A percentile compares a stretch with the other conserved stretches of the same genome.
Evolutionary conservation across 2,329 filamentous ascomycete genomes (phyloP).

Genomic region (Dothistroma pini): DNA sequence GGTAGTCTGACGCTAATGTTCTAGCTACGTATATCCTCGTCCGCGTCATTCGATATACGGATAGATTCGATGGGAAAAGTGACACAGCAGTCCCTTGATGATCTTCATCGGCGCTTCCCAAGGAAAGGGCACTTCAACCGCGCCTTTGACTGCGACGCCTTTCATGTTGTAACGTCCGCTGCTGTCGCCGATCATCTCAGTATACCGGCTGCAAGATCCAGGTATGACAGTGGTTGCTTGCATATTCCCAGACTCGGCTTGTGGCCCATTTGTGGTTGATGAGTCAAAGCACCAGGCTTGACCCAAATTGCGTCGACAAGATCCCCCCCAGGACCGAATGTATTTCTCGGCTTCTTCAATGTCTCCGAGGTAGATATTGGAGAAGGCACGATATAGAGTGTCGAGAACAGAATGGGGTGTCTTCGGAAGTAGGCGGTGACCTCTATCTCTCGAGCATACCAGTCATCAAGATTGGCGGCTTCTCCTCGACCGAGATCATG

Average conservation of each 20-base stretch:
- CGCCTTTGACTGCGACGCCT: conserved; percentile 25
- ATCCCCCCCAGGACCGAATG: conserved; percentile 37
- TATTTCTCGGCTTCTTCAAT: conserved; percentile 36
- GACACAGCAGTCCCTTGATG: background rate
- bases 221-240: conserved; percentile 41
- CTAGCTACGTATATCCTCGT: too few relatives aligned
- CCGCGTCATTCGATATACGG: background rate
- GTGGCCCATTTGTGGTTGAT: conserved; percentile 42
- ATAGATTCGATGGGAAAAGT: background rate
- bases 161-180: conserved; percentile 9
- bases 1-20: too few relatives aligned
- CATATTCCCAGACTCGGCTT: conserved; percentile 38
- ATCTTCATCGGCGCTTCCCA: background rate
- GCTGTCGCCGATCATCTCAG: conserved; percentile 39
- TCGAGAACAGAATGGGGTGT: conserved; percentile 21
- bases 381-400: conserved; percentile 11
- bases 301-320: conserved; percentile 42
- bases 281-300: conserved; percentile 42
- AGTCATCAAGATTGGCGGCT: background rate
- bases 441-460: background rate
- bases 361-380: conserved; percentile 37
- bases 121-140: background rate
- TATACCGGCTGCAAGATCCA: conserved; percentile 48
- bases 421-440: conserved; percentile 7
- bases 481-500: background rate